Evolutionary conservation across 2,329 filamentous ascomycete species (phyloP).

Genomic region (Colletotrichum falcatum): DNA sequence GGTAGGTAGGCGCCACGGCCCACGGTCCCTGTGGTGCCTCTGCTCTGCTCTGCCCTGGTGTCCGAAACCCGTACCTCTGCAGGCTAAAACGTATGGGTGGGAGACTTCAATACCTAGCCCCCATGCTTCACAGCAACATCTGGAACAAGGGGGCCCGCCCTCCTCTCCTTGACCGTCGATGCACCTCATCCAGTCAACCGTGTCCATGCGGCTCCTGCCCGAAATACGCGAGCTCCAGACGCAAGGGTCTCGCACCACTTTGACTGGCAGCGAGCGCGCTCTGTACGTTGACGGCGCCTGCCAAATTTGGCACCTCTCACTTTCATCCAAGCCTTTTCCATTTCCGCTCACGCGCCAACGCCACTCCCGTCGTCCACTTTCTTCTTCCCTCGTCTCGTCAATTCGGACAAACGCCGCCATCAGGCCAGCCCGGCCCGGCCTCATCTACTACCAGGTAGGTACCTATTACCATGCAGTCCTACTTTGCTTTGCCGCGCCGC

Average conservation of each 20-base stretch:
- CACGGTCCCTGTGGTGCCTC: slow-evolving; percentile 1
- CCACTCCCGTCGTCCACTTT: slow-evolving; percentile 21
- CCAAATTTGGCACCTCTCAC: slow-evolving; percentile 33
- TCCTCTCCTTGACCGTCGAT: slow-evolving; percentile 20
- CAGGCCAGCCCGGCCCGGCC: slow-evolving; percentile 26
- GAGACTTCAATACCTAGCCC: slow-evolving; percentile 24
- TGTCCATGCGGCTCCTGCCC: slow-evolving; percentile 31
- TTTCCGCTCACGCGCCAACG: slow-evolving; percentile 16
- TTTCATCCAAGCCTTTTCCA: slow-evolving; percentile 9
- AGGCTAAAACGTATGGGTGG: slow-evolving; percentile 23
- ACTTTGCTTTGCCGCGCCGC: slow-evolving; percentile 30
- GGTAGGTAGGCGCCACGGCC: slow-evolving; percentile 11
- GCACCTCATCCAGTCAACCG: slow-evolving; percentile 43
- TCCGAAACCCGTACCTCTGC: slow-evolving; percentile 30
- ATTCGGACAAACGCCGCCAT: background rate
- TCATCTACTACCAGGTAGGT: background rate
- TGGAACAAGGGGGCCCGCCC: slow-evolving; percentile 40
- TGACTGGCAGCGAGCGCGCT: slow-evolving; percentile 26
- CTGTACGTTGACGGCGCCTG: slow-evolving; percentile 38
- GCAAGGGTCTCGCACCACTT: slow-evolving; percentile 34
- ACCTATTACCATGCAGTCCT: no score
- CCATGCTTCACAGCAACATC: slow-evolving; percentile 39
- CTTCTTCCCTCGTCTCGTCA: slow-evolving; percentile 5
- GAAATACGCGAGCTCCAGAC: slow-evolving; percentile 36
- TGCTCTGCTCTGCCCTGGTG: background rate